Percentiles rank a stretch among this genome's conserved stretches.
Conservation (phyloP, 495 filamentous ascomycete genomes). For the Xylaria sp. region DNA sequence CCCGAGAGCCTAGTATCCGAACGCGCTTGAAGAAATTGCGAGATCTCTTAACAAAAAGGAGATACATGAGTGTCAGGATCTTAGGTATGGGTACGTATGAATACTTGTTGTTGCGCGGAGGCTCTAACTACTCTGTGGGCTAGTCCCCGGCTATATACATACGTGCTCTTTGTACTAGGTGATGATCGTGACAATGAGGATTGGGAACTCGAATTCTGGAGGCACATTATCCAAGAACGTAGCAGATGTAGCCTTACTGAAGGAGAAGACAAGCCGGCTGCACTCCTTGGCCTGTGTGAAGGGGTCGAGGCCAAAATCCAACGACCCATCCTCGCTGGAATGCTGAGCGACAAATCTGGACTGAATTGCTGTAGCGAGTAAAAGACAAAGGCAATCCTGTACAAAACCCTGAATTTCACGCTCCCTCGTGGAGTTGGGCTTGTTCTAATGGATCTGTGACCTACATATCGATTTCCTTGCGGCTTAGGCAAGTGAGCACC, state of each 20-base stretch:
- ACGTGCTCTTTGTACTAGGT: too few relatives aligned
- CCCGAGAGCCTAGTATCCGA: neutral
- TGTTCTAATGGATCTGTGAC: neutral
- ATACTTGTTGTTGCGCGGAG: too few relatives aligned
- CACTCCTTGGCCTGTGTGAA: neutral
- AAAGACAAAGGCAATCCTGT: neutral
- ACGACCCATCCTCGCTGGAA: neutral
- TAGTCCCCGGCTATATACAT: too few relatives aligned
- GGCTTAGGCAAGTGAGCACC: neutral
- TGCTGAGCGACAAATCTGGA: neutral
- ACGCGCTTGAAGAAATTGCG: too few relatives aligned
- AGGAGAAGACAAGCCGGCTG: neutral
- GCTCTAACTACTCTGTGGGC: too few relatives aligned
- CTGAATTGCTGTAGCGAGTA: neutral
- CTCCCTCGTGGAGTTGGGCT: neutral
- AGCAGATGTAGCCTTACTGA: neutral
- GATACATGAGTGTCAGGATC: too few relatives aligned
- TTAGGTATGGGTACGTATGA: too few relatives aligned
- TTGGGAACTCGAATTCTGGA: neutral
- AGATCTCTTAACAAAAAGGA: too few relatives aligned
- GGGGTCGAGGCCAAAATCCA: neutral
- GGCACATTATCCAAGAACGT: neutral
- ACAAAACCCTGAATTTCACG: neutral
- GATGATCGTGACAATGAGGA: too few relatives aligned
- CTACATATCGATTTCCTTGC: neutral